Base-by-base conservation (phyloP, 2,329 filamentous ascomycete species). In the Fusarium zealandicum region DNA sequence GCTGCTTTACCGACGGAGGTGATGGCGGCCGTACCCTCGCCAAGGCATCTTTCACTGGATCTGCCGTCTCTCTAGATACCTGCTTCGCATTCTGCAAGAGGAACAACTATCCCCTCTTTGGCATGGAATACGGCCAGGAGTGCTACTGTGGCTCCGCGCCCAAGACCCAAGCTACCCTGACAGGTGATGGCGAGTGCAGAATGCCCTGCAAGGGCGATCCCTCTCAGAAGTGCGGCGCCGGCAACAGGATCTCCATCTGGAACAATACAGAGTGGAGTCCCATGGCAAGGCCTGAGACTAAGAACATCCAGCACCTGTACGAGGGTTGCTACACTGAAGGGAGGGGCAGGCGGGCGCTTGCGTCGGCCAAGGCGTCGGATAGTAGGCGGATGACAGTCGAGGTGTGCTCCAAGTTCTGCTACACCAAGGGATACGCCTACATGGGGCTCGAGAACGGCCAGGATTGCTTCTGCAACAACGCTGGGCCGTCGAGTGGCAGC, bases 1-100 rank as follows among this genome's bases (percentile, higher is more conserved):
- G 63, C 6, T 65, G 63, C 17, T 65, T 64, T 18, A 65, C 63
- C 3, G 63, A 65, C 2, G 63, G 63, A 32, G 63, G 60, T 4
- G 16, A 48, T n/a, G 63, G 63, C 4, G 63, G 63, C 1, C 54
- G 63, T 1, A 66, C 63, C 3, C 48, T 65, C 2, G 38, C 63
- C 2, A 46, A 32, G n/a, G 57, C 60, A 5, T 43, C 51, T 2
- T 65, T 65, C 12, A 54, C 54, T 4, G 63, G 63, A 0, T 50
- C 60, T 5, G 47, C 57, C 1, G 63, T 65, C 11, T 64, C 63
- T 1, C 38, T 65, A 1, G 60, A 66, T 2, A 62, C 51, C 1
- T 65, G 63, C 7, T 63, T 58, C 4, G 45, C 60, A 0, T 65
- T 65, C 14, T 66, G 63, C 14, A 59, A 50, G 22, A 61, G 62